Conservation (phyloP, 2,329 filamentous ascomycete genomes). For the Colletotrichum lupini region DNA sequence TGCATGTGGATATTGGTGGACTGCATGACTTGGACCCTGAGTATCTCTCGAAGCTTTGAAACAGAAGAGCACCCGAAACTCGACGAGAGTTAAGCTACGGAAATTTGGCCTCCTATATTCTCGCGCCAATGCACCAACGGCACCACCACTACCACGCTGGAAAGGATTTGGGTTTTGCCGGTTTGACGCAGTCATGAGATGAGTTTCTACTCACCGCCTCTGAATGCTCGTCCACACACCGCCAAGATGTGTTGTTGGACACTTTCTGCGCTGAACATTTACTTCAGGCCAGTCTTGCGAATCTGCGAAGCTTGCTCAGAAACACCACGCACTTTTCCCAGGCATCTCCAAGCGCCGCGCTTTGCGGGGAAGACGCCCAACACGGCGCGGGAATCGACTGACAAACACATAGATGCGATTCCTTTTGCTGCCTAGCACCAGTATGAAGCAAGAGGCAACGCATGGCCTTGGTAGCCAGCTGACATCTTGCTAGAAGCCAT, state of each 20-base stretch:
- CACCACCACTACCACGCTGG: not conserved
- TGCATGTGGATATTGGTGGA: slow-evolving; percentile 5
- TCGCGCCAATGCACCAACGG: not conserved
- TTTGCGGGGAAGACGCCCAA: not conserved
- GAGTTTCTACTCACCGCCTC: slow-evolving; percentile 16
- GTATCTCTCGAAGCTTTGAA: slow-evolving; percentile 28
- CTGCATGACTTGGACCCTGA: slow-evolving; percentile 34
- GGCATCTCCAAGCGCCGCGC: slow-evolving; percentile 3
- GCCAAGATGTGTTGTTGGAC: not conserved
- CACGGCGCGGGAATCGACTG: not conserved
- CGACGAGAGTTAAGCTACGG: slow-evolving; percentile 14
- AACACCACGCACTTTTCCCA: not conserved
- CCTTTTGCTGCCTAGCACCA: not conserved
- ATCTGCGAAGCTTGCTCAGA: not conserved
- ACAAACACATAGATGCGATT: not conserved
- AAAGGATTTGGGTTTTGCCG: slow-evolving; percentile 1
- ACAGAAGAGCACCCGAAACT: slow-evolving; percentile 27
- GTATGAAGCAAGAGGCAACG: not conserved
- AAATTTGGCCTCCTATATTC: not conserved
- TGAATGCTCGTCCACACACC: not conserved
- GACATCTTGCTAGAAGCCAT: not conserved
- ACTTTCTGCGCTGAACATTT: not conserved
- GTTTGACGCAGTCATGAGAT: not conserved
- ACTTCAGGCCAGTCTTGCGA: not conserved
- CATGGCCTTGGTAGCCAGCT: not conserved